These are phyloP conservation scores for Panaeolus papilionaceus DNA, from an alignment of 768 basidiomycete species.

Conservation along the genomic window DNA sequence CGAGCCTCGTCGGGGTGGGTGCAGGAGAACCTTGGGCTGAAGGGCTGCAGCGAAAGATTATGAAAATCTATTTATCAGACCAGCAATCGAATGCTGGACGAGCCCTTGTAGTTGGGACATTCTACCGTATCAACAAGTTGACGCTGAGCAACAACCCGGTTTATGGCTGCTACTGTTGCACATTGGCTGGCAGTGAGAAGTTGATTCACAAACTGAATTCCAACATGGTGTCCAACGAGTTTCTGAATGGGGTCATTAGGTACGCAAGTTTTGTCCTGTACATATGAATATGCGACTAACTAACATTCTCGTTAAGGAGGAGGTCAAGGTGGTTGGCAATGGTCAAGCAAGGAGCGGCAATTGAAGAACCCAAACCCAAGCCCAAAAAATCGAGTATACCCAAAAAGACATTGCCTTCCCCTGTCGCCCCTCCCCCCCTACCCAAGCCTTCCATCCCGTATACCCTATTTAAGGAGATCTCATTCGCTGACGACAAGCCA, in stretches of 20 bases:
- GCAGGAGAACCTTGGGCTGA: slow-evolving; percentile 43
- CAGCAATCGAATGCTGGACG: slow-evolving; percentile 48
- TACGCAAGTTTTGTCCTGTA: slow-evolving; percentile 28
- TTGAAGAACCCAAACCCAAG: slow-evolving; percentile 3
- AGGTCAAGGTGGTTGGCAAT: slow-evolving; percentile 35
- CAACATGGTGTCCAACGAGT: slow-evolving; percentile 40
- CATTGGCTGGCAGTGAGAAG: slow-evolving; percentile 51
- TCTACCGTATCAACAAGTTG: slow-evolving; percentile 57
- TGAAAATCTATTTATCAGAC: slow-evolving; percentile 59
- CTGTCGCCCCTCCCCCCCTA: background rate
- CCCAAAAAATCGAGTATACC: background rate
- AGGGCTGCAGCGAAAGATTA: slow-evolving; percentile 55
- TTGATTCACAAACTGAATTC: slow-evolving; percentile 52
- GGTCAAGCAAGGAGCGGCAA: slow-evolving; percentile 12
- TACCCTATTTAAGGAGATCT: slow-evolving; percentile 45
- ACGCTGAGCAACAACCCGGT: slow-evolving; percentile 46
- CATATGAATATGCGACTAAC: background rate
- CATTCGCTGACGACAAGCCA: slow-evolving; percentile 37
- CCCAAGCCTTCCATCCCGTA: background rate
- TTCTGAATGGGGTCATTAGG: slow-evolving; percentile 49
- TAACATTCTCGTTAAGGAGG: slow-evolving; percentile 27
- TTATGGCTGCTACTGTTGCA: slow-evolving; percentile 43
- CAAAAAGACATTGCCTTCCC: slow-evolving; percentile 16
- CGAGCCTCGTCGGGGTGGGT: slow-evolving; percentile 41
- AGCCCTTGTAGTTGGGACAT: slow-evolving; percentile 44